phyloP scores from a whole-genome alignment of 2,329 filamentous ascomycete genomes.

The Zelopaecilomyces penicillatus region DNA sequence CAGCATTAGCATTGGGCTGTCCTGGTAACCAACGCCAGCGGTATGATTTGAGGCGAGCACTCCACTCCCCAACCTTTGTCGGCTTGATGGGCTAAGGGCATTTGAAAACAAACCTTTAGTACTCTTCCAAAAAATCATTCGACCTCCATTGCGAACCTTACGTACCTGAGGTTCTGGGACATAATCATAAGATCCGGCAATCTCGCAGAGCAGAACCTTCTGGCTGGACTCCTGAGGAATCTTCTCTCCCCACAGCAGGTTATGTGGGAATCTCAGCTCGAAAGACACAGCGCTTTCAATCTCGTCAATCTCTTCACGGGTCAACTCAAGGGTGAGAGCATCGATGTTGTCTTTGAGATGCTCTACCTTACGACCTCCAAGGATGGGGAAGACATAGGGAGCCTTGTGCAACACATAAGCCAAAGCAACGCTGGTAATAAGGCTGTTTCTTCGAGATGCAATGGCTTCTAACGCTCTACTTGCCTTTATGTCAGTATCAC shows the following conservation, averaged over 20 bases:
- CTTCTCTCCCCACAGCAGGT: constrained; percentile 42
- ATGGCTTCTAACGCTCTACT: constrained; percentile 42
- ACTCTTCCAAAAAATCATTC: neutral
- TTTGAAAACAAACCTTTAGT: constrained; percentile 6
- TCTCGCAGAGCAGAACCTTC: constrained; percentile 35
- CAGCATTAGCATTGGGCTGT: neutral
- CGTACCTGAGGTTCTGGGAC: constrained; percentile 32
- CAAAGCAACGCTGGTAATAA: constrained; percentile 47
- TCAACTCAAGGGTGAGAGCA: constrained; percentile 53
- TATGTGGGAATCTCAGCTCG: constrained; percentile 58
- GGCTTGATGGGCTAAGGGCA: constrained; percentile 31
- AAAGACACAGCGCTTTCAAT: constrained; percentile 56
- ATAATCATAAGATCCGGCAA: constrained; percentile 44
- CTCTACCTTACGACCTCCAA: constrained; percentile 60
- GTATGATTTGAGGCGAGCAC: constrained; percentile 21
- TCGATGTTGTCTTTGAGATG: constrained; percentile 65
- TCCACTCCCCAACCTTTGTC: constrained; percentile 34
- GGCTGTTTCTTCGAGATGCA: constrained; percentile 32
- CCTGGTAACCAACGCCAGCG: constrained; percentile 25
- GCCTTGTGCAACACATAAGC: constrained; percentile 68
- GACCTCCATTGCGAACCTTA: neutral
- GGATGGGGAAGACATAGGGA: constrained; percentile 64
- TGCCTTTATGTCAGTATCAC: constrained; percentile 44
- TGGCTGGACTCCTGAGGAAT: constrained; percentile 26
- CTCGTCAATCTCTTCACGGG: constrained; percentile 52